Base-by-base conservation (phyloP, 2,329 filamentous ascomycete genomes). In the Botrytis sinoallii region DNA sequence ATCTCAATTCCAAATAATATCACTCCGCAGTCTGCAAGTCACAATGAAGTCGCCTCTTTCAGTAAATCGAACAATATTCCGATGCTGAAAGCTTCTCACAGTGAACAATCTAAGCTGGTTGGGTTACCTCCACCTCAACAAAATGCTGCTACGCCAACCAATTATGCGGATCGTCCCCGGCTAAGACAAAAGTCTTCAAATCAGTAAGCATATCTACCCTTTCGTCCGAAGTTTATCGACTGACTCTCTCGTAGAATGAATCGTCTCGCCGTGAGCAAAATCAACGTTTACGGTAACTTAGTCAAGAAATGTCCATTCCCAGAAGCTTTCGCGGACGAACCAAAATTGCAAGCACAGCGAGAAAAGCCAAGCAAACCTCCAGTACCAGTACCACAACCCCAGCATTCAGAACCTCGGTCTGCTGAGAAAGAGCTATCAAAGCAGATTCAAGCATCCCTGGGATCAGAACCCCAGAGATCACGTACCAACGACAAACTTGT, bases 251-350 rank as follows among this genome's bases (percentile, higher is more conserved):
- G 38, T 5, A 69, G 66, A 59, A 9, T 44, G 18, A 69, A 69
- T n/a, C 66, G 66, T 18, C 22, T 32, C n/a, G 16, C 18, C 55
- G 66, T 16, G n/a, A 44, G 55, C 38, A 69, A 69, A 44, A 32
- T 69, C 66, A 9, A 57, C 32, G n/a, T 69, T 57, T 35, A 55
- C 12, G 63, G 63, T 3, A 59, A 57, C 10, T 25, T 44, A 20
- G 38, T 42, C 48, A 69, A 57, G 20, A 69, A 57, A 44, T 6
- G 5, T 18, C 66, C 66, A 32, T 69, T 69, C 40, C 66, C 66
- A 57, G 66, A 69, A 20, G 66, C 48, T 25, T 22, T 32, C 44
- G 22, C n/a, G 25, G 35, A 57, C 8, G 35, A 59, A 32, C n/a
- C 48, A 18, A 69, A 32, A 57, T 55, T 25, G 3, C 66, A 44